Evolutionary conservation across 768 basidiomycete species (phyloP).

Genomic region (Tricholoma sp.): DNA sequence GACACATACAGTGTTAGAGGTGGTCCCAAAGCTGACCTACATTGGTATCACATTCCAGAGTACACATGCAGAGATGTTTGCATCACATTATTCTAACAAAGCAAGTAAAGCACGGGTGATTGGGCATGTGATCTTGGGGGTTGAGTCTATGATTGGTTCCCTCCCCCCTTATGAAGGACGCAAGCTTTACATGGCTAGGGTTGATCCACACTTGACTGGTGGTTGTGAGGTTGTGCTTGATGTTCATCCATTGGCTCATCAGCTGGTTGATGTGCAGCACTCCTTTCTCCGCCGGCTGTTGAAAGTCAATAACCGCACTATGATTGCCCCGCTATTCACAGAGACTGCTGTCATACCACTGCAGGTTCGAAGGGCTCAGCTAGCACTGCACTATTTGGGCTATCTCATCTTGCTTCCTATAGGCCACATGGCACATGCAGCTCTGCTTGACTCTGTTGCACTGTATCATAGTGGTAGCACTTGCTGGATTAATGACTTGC

Average conservation of each 20-base stretch:
- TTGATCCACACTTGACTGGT: neutral
- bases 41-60: slow-evolving; percentile 5
- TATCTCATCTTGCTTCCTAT: slow-evolving; percentile 11
- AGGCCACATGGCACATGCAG: neutral
- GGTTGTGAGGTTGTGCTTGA: neutral
- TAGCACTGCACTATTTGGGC: slow-evolving; percentile 15
- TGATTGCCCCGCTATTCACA: slow-evolving; percentile 15
- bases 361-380: slow-evolving; percentile 10
- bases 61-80: slow-evolving; percentile 5
- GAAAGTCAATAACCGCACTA: slow-evolving; percentile 5
- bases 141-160: slow-evolving; percentile 8
- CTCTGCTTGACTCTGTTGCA: no score
- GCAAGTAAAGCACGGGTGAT: slow-evolving; percentile 8
- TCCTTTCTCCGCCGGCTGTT: neutral
- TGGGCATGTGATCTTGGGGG: slow-evolving; percentile 4
- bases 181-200: slow-evolving; percentile 5
- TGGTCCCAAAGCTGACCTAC: neutral
- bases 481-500: no score
- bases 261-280: neutral
- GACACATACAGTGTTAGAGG: neutral
- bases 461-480: no score
- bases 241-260: neutral
- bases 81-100: slow-evolving; percentile 7
- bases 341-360: slow-evolving; percentile 23
- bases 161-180: slow-evolving; percentile 8